Percentiles rank a stretch among this genome's conserved stretches.
Conservation (phyloP, 805 yeast genomes). For the Yamadazyma akitaensis region DNA sequence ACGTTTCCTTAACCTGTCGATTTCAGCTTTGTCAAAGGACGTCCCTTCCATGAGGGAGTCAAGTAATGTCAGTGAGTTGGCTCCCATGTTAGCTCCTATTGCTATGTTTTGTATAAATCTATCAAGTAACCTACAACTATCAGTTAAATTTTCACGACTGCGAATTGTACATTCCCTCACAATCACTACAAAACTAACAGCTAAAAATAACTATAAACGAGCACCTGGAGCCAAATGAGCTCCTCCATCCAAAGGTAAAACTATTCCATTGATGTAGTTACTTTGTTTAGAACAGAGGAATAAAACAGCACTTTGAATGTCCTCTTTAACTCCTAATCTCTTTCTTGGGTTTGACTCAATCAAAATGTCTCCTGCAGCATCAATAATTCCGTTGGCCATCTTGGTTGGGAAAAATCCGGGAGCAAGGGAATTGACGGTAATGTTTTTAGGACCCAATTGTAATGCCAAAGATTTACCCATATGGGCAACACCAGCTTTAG, state of each 20-base stretch:
- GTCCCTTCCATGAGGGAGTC: conserved; percentile 79
- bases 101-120: neutral
- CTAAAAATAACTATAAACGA: neutral
- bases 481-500: conserved; percentile 74
- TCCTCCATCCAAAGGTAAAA: conserved; percentile 73
- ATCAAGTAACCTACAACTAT: neutral
- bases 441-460: conserved; percentile 62
- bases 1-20: conserved; percentile 84
- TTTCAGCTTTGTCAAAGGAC: conserved; percentile 84
- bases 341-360: conserved; percentile 52
- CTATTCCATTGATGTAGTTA: conserved; percentile 62
- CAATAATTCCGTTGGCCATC: conserved; percentile 66
- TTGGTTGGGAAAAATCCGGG: conserved; percentile 78
- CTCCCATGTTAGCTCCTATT: conserved; percentile 45
- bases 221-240: conserved; percentile 34
- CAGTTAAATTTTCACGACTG: neutral
- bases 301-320: conserved; percentile 52
- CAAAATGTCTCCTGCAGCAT: conserved; percentile 47
- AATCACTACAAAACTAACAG: neutral
- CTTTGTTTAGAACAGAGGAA: conserved; percentile 55
- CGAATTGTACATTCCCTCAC: neutral
- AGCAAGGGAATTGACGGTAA: conserved; percentile 67
- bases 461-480: conserved; percentile 60
- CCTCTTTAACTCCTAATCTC: conserved; percentile 44
- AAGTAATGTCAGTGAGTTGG: conserved; percentile 54